Conservation (phyloP, 2,329 filamentous ascomycete species). For the Colletotrichum somersetense region DNA sequence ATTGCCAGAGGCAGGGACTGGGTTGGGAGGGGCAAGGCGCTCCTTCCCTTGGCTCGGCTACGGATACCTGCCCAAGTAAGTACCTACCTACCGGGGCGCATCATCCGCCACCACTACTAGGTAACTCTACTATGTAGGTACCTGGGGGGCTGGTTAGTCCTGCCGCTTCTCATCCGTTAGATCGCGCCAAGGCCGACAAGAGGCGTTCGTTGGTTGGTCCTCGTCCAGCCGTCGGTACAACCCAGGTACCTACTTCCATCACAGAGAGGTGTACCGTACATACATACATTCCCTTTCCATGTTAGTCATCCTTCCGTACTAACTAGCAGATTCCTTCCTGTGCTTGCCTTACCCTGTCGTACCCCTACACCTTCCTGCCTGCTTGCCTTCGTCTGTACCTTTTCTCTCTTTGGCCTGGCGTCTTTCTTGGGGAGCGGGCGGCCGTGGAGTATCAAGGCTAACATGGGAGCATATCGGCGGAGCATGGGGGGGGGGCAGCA, state of each 20-base stretch:
- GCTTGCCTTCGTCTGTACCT: too few species aligned
- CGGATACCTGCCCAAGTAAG: not conserved
- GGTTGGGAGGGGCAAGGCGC: constrained; percentile 14
- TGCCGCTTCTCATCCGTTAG: constrained; percentile 35
- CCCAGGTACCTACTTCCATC: not conserved
- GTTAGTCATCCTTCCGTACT: not conserved
- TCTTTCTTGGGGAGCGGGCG: not conserved
- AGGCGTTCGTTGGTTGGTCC: constrained; percentile 27
- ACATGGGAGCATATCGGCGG: not conserved
- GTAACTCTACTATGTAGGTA: not conserved
- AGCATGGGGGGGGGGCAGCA: not conserved
- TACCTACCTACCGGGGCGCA: too few species aligned
- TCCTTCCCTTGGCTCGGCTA: not conserved
- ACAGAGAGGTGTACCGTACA: too few species aligned
- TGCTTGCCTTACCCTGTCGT: constrained; percentile 10
- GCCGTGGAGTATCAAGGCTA: not conserved
- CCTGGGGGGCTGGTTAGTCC: not conserved
- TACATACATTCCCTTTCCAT: not conserved
- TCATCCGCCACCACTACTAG: too few species aligned
- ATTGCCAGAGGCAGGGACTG: not conserved
- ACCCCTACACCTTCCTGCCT: constrained; percentile 9
- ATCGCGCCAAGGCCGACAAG: constrained; percentile 23
- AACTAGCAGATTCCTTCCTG: constrained; percentile 6
- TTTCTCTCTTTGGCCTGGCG: too few species aligned
- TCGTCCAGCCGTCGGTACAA: constrained; percentile 2